Conservation (phyloP, 345 rosid species). For the Melaleuca quinquenervia region DNA sequence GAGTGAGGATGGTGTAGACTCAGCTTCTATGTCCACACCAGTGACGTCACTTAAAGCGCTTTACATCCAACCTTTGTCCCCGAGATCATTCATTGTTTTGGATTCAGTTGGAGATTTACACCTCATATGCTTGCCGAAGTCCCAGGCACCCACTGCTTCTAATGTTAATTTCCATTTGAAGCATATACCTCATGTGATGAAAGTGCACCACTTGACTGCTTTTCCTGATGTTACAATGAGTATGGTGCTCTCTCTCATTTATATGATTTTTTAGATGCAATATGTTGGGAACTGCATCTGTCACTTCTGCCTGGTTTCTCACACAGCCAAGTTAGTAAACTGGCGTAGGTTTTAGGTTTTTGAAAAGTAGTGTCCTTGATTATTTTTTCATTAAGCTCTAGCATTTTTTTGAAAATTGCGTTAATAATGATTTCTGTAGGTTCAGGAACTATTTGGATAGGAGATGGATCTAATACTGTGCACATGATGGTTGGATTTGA, state of each 20-base stretch:
- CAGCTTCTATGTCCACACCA: slow-evolving; percentile 12
- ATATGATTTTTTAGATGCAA: background rate
- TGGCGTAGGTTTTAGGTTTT: background rate
- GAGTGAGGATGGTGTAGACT: slow-evolving; percentile 13
- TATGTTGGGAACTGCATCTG: background rate
- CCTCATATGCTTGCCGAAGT: slow-evolving; percentile 27
- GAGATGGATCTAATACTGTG: slow-evolving; percentile 55
- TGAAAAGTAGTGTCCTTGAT: background rate
- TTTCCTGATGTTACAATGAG: slow-evolving; percentile 51
- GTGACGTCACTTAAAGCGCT: slow-evolving; percentile 28
- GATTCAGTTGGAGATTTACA: slow-evolving; percentile 52
- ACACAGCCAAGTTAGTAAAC: background rate
- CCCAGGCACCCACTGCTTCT: slow-evolving; percentile 20
- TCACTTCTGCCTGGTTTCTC: background rate
- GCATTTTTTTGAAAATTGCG: background rate
- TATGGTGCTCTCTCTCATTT: slow-evolving; percentile 19
- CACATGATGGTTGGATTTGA: slow-evolving; percentile 33
- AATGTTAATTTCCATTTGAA: slow-evolving; percentile 29
- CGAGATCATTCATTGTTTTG: slow-evolving; percentile 45
- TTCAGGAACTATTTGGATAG: slow-evolving; percentile 53
- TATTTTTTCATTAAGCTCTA: background rate
- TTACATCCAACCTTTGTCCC: slow-evolving; percentile 48
- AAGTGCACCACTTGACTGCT: slow-evolving; percentile 61
- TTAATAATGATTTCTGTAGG: slow-evolving; percentile 26
- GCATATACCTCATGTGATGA: slow-evolving; percentile 44